phyloP scores from a whole-genome alignment of 2,329 filamentous ascomycete genomes.

The Clonostachys sp. region DNA sequence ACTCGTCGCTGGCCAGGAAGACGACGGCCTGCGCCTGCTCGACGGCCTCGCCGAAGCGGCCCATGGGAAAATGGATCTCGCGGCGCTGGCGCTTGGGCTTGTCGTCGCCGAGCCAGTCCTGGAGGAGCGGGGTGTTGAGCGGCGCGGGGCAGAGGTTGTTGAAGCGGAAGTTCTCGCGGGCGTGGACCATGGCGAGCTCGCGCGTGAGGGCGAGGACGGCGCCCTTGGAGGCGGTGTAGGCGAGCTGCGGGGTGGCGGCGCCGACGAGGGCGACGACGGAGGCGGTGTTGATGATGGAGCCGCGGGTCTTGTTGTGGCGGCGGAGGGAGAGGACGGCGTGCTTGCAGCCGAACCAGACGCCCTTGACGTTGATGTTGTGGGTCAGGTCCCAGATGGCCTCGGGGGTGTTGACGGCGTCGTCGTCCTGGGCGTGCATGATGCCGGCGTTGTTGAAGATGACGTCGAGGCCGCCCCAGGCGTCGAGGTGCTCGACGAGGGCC shows the following conservation, averaged over 20 bases:
- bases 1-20: slow-evolving; percentile 83
- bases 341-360: slow-evolving; percentile 95
- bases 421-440: slow-evolving; percentile 87
- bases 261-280: slow-evolving; percentile 85
- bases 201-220: slow-evolving; percentile 86
- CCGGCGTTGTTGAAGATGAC: slow-evolving; percentile 97
- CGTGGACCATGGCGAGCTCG: slow-evolving; percentile 88
- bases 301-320: slow-evolving; percentile 71
- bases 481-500: slow-evolving; percentile 68
- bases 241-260: slow-evolving; percentile 81
- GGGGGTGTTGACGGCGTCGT: slow-evolving; percentile 75
- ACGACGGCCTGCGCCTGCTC: slow-evolving; percentile 89
- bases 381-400: slow-evolving; percentile 94
- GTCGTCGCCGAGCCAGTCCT: slow-evolving; percentile 92
- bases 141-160: slow-evolving; percentile 88
- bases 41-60: slow-evolving; percentile 87
- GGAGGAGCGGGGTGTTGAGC: slow-evolving; percentile 84
- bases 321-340: slow-evolving; percentile 81
- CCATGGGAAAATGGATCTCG: slow-evolving; percentile 84
- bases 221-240: slow-evolving; percentile 92
- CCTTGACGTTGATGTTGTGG: slow-evolving; percentile 93
- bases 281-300: slow-evolving; percentile 88
- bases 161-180: slow-evolving; percentile 83
- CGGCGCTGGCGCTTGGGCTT: slow-evolving; percentile 73
- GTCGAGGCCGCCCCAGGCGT: slow-evolving; percentile 83